phyloP scores from a whole-genome alignment of 2,329 filamentous ascomycete species.

The Colletotrichum melonis region DNA sequence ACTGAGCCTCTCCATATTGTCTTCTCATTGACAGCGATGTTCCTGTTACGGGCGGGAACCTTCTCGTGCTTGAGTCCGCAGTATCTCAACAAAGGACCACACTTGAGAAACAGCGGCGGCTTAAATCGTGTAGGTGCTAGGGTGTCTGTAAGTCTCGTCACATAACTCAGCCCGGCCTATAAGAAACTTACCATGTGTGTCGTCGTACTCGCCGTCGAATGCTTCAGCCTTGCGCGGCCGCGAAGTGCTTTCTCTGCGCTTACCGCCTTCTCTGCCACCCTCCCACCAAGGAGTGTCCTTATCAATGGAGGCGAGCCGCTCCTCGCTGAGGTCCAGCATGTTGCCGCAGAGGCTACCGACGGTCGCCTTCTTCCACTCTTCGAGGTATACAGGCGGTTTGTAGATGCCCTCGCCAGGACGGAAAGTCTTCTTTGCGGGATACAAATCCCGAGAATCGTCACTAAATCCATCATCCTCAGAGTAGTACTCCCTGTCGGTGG shows the following conservation, averaged over 20 bases:
- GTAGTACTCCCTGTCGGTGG: conserved; percentile 38
- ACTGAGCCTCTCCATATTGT: conserved; percentile 94
- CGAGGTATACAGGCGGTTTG: conserved; percentile 68
- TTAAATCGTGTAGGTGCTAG: conserved; percentile 79
- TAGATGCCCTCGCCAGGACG: conserved; percentile 67
- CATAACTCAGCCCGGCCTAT: background rate
- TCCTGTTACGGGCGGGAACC: conserved; percentile 50
- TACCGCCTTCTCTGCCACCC: conserved; percentile 71
- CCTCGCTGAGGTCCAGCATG: conserved; percentile 69
- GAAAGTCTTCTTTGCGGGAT: conserved; percentile 42
- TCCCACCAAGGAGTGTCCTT: conserved; percentile 83
- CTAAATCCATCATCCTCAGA: conserved; percentile 43
- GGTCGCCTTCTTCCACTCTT: conserved; percentile 79
- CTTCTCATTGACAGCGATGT: conserved; percentile 59
- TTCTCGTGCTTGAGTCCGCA: conserved; percentile 81
- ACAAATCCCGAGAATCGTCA: conserved; percentile 18
- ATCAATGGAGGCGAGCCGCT: conserved; percentile 50
- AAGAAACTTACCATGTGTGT: conserved; percentile 63
- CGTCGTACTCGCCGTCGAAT: conserved; percentile 76
- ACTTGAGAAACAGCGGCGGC: conserved; percentile 86
- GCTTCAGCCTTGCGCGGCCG: conserved; percentile 68
- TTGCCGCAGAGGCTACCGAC: conserved; percentile 69
- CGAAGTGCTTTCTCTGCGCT: conserved; percentile 58
- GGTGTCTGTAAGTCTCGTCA: background rate
- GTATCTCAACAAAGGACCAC: conserved; percentile 90